Base-by-base conservation (phyloP, 225 moss, liverwort and hornwort species). In the Lunularia cruciata region DNA sequence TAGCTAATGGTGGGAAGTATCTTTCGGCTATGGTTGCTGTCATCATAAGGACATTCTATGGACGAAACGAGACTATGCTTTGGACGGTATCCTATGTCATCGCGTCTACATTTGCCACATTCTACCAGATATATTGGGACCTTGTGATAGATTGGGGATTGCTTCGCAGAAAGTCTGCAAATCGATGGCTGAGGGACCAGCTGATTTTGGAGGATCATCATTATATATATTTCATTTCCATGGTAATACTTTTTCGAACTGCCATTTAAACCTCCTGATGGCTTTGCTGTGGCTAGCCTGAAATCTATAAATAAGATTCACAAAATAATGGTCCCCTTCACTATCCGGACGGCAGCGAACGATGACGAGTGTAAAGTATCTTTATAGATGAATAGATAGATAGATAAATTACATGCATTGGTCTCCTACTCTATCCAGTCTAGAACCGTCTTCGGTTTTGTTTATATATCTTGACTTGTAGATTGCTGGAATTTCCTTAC, bases 111-210 rank as follows among this genome's bases (percentile, higher is more conserved):
- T 38, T 76, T 18, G 86, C 90, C 39, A 85, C 88, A 52, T 32
- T 86, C 31, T 94, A 91, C 64, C 87, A 89, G 74, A 83, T 82
- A 40, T 91, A 86, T 61, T 94, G 94, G 94, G 94, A 94, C 65
- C 69, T 94, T 33, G 86, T 89, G 25, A 77, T 87, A 36, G 94
- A 91, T 71, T 94, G 94, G 90, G 94, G 94, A 25, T 77, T 94
- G 36, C 87, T 90, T 57, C 83, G 78, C 51, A 77, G 74, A 35
- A 71, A 82, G 33, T 85, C 90, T 7, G 60, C 42, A 27, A 89
- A 94, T 72, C 87, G 79, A 25, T 94, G 90, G 94, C 78, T 94
- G 64, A 81, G 90, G 57, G 94, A 91, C 62, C 84, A 83, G 65
- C 76, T 94, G 57, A 76, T 87, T 34, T 68, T 94, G 67, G 87